phyloP scores from a whole-genome alignment of 225 moss, liverwort and hornwort species.

The Bryoerythrophyllum caledonicum region DNA sequence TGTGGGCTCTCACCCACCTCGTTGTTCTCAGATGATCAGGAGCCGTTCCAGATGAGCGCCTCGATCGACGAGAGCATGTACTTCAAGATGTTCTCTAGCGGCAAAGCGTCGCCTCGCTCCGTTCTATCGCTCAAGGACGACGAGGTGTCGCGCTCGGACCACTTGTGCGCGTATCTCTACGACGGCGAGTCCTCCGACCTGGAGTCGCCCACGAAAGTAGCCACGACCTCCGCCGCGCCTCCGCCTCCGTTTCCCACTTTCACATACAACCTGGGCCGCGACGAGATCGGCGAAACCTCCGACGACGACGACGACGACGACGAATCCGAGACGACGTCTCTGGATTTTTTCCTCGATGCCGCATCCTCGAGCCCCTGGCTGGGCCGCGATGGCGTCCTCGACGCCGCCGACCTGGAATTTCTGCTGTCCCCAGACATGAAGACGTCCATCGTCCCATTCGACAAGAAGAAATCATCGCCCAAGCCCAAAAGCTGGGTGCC shows the following conservation, averaged over 20 bases:
- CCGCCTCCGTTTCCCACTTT: slow-evolving; percentile 40
- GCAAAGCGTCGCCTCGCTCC: slow-evolving; percentile 40
- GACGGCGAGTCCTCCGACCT: slow-evolving; percentile 54
- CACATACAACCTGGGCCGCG: slow-evolving; percentile 23
- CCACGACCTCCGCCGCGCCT: background rate
- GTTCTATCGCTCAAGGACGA: slow-evolving; percentile 33
- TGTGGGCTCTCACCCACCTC: slow-evolving; percentile 39
- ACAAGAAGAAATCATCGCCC: background rate
- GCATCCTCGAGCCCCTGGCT: slow-evolving; percentile 31
- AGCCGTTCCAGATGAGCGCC: slow-evolving; percentile 31
- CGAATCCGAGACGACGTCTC: background rate
- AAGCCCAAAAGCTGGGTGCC: slow-evolving; percentile 34
- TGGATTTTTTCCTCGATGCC: slow-evolving; percentile 35
- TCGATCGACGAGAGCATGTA: slow-evolving; percentile 18
- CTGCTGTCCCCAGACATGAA: slow-evolving; percentile 27
- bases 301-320: background rate
- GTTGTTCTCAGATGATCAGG: slow-evolving; percentile 43
- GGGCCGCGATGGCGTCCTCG: slow-evolving; percentile 15
- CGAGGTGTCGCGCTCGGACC: slow-evolving; percentile 30
- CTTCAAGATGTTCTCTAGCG: slow-evolving; percentile 14
- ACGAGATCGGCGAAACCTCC: slow-evolving; percentile 38
- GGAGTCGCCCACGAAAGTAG: slow-evolving; percentile 34
- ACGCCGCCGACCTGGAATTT: slow-evolving; percentile 42
- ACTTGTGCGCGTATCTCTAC: slow-evolving; percentile 25
- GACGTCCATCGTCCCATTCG: background rate